Conservation (phyloP, 345 rosid genomes). For the Psidium friedrichsthalianum region DNA sequence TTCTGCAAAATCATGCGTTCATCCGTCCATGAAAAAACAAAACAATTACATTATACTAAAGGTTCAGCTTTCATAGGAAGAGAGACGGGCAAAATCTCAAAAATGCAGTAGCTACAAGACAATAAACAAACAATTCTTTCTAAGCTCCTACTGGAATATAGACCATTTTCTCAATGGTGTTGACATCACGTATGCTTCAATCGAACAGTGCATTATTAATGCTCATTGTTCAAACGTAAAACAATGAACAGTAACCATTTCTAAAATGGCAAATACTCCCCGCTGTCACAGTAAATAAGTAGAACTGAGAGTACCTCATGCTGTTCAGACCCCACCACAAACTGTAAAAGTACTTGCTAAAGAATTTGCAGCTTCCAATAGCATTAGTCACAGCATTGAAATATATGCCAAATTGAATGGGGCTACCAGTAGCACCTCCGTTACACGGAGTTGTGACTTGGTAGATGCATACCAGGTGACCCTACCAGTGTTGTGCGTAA, state of each 20-base stretch:
- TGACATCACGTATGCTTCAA: not conserved
- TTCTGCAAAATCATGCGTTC: not conserved
- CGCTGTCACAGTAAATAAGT: not conserved
- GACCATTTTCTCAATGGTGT: not conserved
- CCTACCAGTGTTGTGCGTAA: not conserved
- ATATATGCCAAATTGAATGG: not conserved
- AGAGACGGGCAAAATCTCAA: not conserved
- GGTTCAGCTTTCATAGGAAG: not conserved
- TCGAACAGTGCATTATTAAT: not conserved
- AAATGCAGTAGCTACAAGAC: not conserved
- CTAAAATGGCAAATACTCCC: not conserved
- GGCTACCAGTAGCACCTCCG: not conserved
- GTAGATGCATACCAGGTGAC: constrained; percentile 11
- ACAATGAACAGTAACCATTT: not conserved
- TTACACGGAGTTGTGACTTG: constrained; percentile 15
- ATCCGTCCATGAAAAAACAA: not conserved
- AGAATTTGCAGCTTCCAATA: constrained; percentile 10
- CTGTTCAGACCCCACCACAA: constrained; percentile 42
- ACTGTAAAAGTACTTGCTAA: constrained; percentile 29
- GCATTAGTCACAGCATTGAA: not conserved
- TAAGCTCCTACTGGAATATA: not conserved
- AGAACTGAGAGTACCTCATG: constrained; percentile 15
- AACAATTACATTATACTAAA: not conserved
- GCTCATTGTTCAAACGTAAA: not conserved
- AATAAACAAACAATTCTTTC: not conserved